Conservation (phyloP, 495 filamentous ascomycete species). For the Neurospora hispaniola region DNA sequence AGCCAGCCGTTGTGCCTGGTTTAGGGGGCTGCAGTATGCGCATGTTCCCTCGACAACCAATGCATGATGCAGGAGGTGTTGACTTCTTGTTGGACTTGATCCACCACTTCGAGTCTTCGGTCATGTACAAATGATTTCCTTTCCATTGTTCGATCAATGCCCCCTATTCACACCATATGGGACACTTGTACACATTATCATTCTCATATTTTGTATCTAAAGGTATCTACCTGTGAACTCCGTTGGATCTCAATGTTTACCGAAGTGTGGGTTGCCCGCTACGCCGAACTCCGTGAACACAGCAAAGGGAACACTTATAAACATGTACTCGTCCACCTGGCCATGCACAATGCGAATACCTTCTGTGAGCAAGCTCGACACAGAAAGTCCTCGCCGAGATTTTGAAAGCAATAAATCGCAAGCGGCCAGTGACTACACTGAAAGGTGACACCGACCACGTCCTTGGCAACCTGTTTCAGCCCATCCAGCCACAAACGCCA, state of each 20-base stretch:
- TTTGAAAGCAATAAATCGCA: neutral
- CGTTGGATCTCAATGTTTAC: neutral
- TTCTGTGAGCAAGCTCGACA: neutral
- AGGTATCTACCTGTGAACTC: neutral
- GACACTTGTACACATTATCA: neutral
- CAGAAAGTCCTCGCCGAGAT: neutral
- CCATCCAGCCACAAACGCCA: neutral
- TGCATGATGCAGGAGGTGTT: neutral
- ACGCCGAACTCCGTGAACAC: neutral
- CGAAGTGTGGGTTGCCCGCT: neutral
- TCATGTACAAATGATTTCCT: neutral
- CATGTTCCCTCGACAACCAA: neutral
- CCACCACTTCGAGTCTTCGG: neutral
- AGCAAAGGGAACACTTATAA: neutral
- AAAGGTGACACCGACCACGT: neutral
- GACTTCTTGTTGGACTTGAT: neutral
- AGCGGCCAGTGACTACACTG: neutral
- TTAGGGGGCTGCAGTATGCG: neutral
- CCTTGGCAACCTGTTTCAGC: neutral
- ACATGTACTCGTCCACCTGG: neutral
- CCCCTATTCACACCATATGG: neutral
- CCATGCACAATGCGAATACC: neutral
- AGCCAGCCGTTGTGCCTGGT: neutral
- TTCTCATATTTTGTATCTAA: neutral
- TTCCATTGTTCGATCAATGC: neutral